Evolutionary conservation across 2,329 filamentous ascomycete species (phyloP), one percentile per base, ranked within the genome.

Genomic region (Ophiognomonia clavigignenti-juglandacearum): DNA sequence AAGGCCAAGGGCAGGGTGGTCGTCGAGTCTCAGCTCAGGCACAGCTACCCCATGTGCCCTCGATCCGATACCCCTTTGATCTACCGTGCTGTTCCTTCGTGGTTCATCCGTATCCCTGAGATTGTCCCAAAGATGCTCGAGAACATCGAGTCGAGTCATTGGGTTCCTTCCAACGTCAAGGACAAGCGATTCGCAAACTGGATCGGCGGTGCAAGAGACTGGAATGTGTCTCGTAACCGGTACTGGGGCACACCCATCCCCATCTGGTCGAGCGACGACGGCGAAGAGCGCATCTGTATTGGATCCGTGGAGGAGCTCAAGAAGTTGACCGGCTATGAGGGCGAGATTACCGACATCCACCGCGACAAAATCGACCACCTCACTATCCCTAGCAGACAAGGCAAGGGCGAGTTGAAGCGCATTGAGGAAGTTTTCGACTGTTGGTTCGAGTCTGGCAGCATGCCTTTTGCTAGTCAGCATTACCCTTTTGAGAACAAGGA

Each of bases 241-340:
- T 97, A 95, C 68, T 96, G 92, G 92, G 92, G 92, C 42, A 96
- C 90, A 0, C 91, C 91, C 2, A 82, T 96, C 50, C 91, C 91
- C 6, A 68, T 96, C 29, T 97, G 92, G 92, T 85, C 88, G 31
- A 95, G 88, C 60, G 88, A 95, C 24, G 91, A 96, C 61, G 74
- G 85, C 59, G 86, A 92, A 61, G 92, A 97, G 67, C 74, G 87
- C 52, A 79, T 97, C 23, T 95, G 90, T 59, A 69, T 96, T 46
- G 89, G 91, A 45, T 95, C 90, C 56, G 77, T 93, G 18, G 80
- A 83, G 45, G 91, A 96, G 67, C 74, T 97, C 54, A 89, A 85
- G 65, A 73, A 89, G 63, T 72, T 96, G 34, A 95, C 88, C 61
- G 91, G 91, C n/a, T 92, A 86, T 60, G 72, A 85, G 58, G 90